phyloP scores from a whole-genome alignment of 148 eudicot species.

The Fagopyrum esculentum region DNA sequence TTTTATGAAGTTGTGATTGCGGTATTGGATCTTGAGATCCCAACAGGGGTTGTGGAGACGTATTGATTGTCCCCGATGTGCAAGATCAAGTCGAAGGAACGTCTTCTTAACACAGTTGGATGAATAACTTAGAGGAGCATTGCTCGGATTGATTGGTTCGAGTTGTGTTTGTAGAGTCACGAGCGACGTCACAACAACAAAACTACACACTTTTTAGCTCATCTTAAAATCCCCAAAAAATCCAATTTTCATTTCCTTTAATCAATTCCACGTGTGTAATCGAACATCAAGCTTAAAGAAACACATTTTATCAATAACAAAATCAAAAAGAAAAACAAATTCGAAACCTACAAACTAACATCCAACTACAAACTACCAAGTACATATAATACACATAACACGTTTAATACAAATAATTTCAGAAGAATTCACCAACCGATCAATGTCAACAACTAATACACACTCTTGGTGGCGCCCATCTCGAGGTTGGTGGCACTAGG shows the following conservation, averaged over 20 bases:
- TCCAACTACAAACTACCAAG: background rate
- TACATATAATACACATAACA: background rate
- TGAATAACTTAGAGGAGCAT: too few species aligned
- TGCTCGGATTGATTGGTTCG: too few species aligned
- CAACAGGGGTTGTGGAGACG: too few species aligned
- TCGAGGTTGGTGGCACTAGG: background rate
- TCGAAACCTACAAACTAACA: background rate
- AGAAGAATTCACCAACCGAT: background rate
- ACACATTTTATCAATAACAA: background rate
- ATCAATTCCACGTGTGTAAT: background rate
- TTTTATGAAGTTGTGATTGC: too few species aligned
- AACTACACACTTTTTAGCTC: too few species aligned
- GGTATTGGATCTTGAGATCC: too few species aligned
- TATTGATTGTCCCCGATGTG: too few species aligned
- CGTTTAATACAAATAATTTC: background rate
- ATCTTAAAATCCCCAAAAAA: too few species aligned
- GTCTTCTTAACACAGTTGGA: too few species aligned
- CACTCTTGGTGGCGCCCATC: conserved; percentile 10
- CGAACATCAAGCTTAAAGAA: background rate
- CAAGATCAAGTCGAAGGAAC: too few species aligned
- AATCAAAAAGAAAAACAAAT: background rate
- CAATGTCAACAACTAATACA: background rate
- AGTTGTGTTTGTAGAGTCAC: too few species aligned
- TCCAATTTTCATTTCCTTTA: background rate
- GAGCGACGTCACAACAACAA: too few species aligned